These are phyloP conservation scores for Boechera retrofracta DNA, from an alignment of 345 rosid genomes.

Conservation along the genomic window DNA sequence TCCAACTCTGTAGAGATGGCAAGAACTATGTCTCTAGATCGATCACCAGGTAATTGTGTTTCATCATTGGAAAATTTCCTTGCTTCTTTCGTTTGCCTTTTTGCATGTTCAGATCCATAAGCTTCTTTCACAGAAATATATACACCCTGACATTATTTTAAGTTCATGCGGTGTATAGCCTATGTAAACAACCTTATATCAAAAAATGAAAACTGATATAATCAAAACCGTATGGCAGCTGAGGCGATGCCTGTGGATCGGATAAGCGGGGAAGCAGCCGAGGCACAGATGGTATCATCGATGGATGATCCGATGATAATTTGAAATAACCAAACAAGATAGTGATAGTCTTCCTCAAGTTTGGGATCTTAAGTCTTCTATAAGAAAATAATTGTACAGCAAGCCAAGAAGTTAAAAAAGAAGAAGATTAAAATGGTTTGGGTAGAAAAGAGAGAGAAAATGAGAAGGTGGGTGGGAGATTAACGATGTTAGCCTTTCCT, in stretches of 20 bases:
- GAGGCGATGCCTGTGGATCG: constrained; percentile 56
- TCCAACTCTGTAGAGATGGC: constrained; percentile 43
- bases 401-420: constrained; percentile 15
- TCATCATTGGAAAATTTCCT: constrained; percentile 1
- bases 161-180: neutral
- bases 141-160: neutral
- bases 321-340: constrained; percentile 45
- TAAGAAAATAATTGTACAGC: constrained; percentile 30
- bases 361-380: constrained; percentile 4
- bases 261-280: constrained; percentile 56
- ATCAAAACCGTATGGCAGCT: constrained; percentile 49
- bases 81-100: constrained; percentile 3
- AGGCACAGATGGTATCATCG: constrained; percentile 62
- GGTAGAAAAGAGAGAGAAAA: constrained; percentile 16
- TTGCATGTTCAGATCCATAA: constrained; percentile 16
- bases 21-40: constrained; percentile 49
- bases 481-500: constrained; percentile 42
- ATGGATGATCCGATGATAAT: constrained; percentile 82
- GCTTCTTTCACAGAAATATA: constrained; percentile 2
- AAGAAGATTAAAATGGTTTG: constrained; percentile 26
- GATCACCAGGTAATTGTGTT: constrained; percentile 37
- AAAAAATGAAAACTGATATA: neutral
- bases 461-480: neutral
- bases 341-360: constrained; percentile 35
- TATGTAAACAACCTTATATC: neutral